Evolutionary conservation across 164 flowering plant genomes (phyloP), one percentile per base, ranked within the genome.

Genomic region (Magnolia changhungtana): DNA sequence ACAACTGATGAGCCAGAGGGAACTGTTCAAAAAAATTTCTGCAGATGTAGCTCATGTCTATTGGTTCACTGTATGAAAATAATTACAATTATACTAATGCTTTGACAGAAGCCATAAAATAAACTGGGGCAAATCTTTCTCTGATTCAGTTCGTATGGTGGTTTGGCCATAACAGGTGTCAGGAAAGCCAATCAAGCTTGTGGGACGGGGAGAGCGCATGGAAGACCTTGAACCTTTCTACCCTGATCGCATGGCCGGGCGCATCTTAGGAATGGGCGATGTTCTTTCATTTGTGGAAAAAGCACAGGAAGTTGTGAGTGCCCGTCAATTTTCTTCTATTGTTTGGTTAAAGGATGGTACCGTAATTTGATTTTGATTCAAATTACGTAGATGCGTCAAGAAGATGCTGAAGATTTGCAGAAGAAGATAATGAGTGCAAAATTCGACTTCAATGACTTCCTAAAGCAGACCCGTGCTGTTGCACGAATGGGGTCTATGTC

Each of bases 211-310:
- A 76, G 99, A 95, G 80, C 91, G 97, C 11, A 89, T 95, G 94
- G 98, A 95, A 83, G 99, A 95, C 75, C 97, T 95, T 69, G 98
- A 95, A 81, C 99, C 97, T 51, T 95, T 95, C 87, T 93, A 95
- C 76, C 99, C 99, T 64, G 93, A 93, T 81, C 96, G 98, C 71
- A 95, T 95, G 99, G 99, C 97, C 27, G 99, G 99, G 59, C 92
- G 98, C 31, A 88, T 95, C 72, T 84, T 96, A 81, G 99, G 99
- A 83, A 96, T 96, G 99, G 99, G 99, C 66, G 99, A 96, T 83
- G 98, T 96, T 83, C 95, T 96, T 63, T 88, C 98, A 71, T 91
- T 94, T 82, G 99, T 96, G 69, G 99, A 96, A 88, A 96, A 96
- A 82, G 98, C 99, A 52, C 98, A 96, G 86, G 96, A 96, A 96